Conservation (phyloP, 805 yeast species). For the Pichia heedii region DNA sequence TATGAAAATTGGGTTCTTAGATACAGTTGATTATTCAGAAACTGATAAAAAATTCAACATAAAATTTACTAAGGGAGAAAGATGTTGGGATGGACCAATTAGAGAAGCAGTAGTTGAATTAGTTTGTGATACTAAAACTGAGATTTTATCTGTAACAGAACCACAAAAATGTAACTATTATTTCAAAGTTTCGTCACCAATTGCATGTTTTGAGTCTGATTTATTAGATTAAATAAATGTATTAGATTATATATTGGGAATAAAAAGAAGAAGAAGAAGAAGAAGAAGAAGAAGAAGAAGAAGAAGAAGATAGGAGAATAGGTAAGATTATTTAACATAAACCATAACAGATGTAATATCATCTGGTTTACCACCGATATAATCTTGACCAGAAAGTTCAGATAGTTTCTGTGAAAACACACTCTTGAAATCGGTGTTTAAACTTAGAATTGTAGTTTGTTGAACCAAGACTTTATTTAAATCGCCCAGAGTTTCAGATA, state of each 20-base stretch:
- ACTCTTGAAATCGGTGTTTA: constrained; percentile 66
- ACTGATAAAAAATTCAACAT: constrained; percentile 12
- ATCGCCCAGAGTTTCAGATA: constrained; percentile 18
- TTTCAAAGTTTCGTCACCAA: constrained; percentile 39
- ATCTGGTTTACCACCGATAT: constrained; percentile 91
- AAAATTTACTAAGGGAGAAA: constrained; percentile 52
- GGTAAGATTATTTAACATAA: constrained; percentile 41
- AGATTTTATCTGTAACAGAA: constrained; percentile 64
- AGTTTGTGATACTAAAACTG: constrained; percentile 54
- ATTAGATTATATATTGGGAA: neutral
- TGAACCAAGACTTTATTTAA: constrained; percentile 49
- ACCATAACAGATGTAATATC: constrained; percentile 82
- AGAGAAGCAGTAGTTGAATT: constrained; percentile 60
- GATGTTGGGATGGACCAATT: constrained; percentile 92
- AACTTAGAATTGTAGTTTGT: constrained; percentile 59
- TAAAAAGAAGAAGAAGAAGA: neutral
- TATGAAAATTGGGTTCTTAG: constrained; percentile 43
- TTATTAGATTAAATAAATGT: constrained; percentile 1
- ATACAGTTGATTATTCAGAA: constrained; percentile 9
- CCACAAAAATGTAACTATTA: constrained; percentile 81
- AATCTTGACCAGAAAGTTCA: constrained; percentile 54
- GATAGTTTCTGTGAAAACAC: constrained; percentile 78
- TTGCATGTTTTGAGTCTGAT: constrained; percentile 31
- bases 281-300: too few species aligned
- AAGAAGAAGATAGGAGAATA: too few species aligned